Conservation (phyloP, 306 rosid species). For the Clitoria ternatea region DNA sequence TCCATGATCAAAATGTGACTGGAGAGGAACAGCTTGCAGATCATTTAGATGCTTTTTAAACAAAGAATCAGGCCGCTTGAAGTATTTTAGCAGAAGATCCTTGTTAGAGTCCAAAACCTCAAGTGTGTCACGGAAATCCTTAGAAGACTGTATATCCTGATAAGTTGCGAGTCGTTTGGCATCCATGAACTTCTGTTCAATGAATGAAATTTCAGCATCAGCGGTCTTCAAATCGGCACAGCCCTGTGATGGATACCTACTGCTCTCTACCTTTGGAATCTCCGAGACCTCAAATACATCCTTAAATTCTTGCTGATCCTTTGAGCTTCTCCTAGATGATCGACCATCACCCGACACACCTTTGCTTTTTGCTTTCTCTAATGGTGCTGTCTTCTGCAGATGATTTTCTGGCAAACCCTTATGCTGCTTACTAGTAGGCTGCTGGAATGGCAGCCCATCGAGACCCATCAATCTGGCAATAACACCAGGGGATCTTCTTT, state of each 20-base stretch:
- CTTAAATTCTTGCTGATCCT: slow-evolving; percentile 73
- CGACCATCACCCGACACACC: slow-evolving; percentile 30
- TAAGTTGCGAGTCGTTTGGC: slow-evolving; percentile 78
- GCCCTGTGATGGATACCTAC: slow-evolving; percentile 42
- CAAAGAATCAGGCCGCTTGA: slow-evolving; percentile 82
- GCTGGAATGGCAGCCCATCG: slow-evolving; percentile 76
- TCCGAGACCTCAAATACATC: slow-evolving; percentile 92
- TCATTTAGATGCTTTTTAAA: slow-evolving; percentile 83
- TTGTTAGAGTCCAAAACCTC: slow-evolving; percentile 85
- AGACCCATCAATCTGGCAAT: slow-evolving; percentile 98
- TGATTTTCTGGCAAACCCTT: slow-evolving; percentile 33
- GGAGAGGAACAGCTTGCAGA: slow-evolving; percentile 48
- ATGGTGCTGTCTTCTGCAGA: slow-evolving; percentile 24
- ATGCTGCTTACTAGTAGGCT: slow-evolving; percentile 48
- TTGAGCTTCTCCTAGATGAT: slow-evolving; percentile 56
- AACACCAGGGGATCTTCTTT: slow-evolving; percentile 70
- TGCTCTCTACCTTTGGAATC: slow-evolving; percentile 49
- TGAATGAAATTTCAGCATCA: slow-evolving; percentile 76
- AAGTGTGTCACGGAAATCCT: slow-evolving; percentile 71
- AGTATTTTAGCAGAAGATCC: slow-evolving; percentile 71
- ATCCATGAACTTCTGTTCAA: slow-evolving; percentile 82
- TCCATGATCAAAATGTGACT: slow-evolving; percentile 42
- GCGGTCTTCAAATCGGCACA: slow-evolving; percentile 40
- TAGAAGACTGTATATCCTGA: slow-evolving; percentile 70
- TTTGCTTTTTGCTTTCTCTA: slow-evolving; percentile 44